These are phyloP conservation scores for Aphanomyces invadans DNA, from an alignment of 352 stramenopile genomes.

Conservation along the genomic window DNA sequence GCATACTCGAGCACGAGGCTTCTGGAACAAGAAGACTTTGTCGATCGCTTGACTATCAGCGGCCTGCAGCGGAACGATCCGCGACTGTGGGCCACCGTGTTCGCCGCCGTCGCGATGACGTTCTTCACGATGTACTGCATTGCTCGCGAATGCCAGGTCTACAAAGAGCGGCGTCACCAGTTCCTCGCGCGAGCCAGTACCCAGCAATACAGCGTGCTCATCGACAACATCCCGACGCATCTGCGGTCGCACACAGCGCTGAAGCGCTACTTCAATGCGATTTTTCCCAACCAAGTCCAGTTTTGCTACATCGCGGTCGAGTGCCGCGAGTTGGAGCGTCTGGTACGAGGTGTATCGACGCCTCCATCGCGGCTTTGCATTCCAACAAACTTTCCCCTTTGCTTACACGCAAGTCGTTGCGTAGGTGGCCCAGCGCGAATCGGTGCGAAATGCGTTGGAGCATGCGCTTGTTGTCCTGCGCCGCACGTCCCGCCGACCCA, in stretches of 20 bases:
- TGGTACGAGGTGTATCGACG: too few species aligned
- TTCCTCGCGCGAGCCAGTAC: conserved; percentile 47
- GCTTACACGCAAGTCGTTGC: too few species aligned
- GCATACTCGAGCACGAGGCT: conserved; percentile 19
- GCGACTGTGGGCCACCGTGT: conserved; percentile 52
- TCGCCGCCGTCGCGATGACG: conserved; percentile 43
- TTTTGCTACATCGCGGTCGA: conserved; percentile 67
- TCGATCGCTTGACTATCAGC: conserved; percentile 21
- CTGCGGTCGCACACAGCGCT: conserved; percentile 51
- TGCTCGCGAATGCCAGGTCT: conserved; percentile 45
- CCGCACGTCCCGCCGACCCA: conserved; percentile 20
- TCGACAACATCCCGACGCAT: conserved; percentile 49
- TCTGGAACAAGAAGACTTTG: neutral
- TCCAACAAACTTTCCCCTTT: neutral
- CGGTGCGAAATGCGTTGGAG: conserved; percentile 47
- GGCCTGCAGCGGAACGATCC: conserved; percentile 34
- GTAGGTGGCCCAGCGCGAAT: conserved; percentile 38
- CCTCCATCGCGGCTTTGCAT: too few species aligned
- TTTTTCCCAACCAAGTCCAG: conserved; percentile 57
- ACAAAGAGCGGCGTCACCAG: conserved; percentile 53
- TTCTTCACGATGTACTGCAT: conserved; percentile 53
- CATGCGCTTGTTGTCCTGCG: conserved; percentile 40
- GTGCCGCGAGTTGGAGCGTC: conserved; percentile 45
- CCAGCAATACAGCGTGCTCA: conserved; percentile 68
- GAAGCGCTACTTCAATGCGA: conserved; percentile 51